Percentiles rank a stretch among this genome's conserved stretches.
Conservation (phyloP, 345 rosid genomes). For the Gossypium bickii region DNA sequence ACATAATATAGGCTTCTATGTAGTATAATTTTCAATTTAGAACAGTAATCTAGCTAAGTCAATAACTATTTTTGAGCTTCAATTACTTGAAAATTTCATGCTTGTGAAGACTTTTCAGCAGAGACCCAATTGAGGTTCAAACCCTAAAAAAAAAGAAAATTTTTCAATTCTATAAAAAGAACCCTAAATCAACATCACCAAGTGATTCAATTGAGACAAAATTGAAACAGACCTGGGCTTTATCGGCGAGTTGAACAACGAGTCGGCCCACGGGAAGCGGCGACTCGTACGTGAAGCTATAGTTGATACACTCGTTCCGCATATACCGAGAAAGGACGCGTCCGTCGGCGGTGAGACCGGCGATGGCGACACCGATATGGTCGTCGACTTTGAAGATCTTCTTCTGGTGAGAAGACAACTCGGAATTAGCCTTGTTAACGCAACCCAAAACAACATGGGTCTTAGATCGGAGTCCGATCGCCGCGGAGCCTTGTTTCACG, state of each 20-base stretch:
- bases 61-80: not conserved
- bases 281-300: constrained; percentile 83
- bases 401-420: constrained; percentile 95
- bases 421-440: constrained; percentile 88
- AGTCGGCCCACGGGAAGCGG: constrained; percentile 95
- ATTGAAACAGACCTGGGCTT: constrained; percentile 70
- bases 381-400: constrained; percentile 98
- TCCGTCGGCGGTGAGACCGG: constrained; percentile 97
- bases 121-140: not conserved
- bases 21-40: not conserved
- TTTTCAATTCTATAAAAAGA: not conserved
- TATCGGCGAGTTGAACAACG: constrained; percentile 93
- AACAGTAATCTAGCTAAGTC: not conserved
- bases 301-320: constrained; percentile 92
- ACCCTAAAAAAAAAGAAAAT: not conserved
- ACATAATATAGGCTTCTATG: not conserved
- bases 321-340: constrained; percentile 93
- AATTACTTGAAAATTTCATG: not conserved
- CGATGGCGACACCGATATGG: constrained; percentile 95
- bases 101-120: not conserved
- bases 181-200: not conserved
- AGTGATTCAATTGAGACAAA: not conserved
- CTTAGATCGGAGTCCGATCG: constrained; percentile 98
- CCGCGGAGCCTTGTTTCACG: constrained; percentile 98
- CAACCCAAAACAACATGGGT: constrained; percentile 87